These are phyloP conservation scores for Lodderomyces oxycetoniae DNA, from an alignment of 1,139 yeast genomes.

Conservation along the genomic window DNA sequence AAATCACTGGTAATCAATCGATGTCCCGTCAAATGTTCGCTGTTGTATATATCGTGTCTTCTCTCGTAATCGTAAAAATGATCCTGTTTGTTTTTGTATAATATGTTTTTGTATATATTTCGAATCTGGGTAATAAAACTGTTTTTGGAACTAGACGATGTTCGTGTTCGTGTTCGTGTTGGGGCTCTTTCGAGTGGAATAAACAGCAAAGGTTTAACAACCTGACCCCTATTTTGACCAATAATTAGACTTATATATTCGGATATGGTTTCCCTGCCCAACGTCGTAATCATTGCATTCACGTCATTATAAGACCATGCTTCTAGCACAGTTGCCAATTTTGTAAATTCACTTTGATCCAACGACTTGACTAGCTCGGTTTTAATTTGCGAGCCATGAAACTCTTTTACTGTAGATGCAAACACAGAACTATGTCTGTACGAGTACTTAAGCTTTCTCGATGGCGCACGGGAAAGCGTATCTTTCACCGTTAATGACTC, in stretches of 20 bases:
- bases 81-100: slow-evolving; percentile 18
- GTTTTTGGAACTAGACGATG: not conserved
- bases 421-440: slow-evolving; percentile 7
- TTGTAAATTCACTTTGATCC: slow-evolving; percentile 7
- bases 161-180: not conserved
- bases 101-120: slow-evolving; percentile 24
- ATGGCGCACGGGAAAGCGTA: slow-evolving; percentile 8
- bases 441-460: slow-evolving; percentile 9
- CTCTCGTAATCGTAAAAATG: slow-evolving; percentile 20
- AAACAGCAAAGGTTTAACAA: not conserved
- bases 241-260: slow-evolving; percentile 10
- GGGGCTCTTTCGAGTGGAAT: not conserved
- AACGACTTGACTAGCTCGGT: slow-evolving; percentile 9
- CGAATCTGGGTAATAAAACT: slow-evolving; percentile 18
- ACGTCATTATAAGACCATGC: slow-evolving; percentile 21
- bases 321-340: slow-evolving; percentile 9
- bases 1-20: slow-evolving; percentile 27
- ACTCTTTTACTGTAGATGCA: not conserved
- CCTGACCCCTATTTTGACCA: slow-evolving; percentile 2
- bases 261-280: slow-evolving; percentile 23
- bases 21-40: slow-evolving; percentile 19
- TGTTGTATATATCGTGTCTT: slow-evolving; percentile 19
- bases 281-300: slow-evolving; percentile 21
- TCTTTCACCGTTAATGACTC: not conserved
- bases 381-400: slow-evolving; percentile 7